Evolutionary conservation across 1,139 yeast genomes (phyloP), one percentile per base, ranked within the genome.

Genomic region (Wickerhamomyces sp.): DNA sequence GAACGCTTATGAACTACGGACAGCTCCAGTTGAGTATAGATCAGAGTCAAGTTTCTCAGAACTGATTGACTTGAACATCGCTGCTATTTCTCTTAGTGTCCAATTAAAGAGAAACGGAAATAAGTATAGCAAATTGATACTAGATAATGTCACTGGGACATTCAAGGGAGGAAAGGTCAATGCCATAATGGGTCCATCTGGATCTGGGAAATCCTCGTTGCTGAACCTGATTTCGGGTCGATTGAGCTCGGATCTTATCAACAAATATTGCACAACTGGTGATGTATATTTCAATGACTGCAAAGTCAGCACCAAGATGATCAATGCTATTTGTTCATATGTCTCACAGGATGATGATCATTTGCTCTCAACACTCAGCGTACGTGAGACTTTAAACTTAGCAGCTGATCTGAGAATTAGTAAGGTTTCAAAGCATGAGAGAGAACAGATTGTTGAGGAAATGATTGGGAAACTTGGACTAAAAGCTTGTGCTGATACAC

Each of bases 161-260:
- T 87, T 88, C 62, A 65, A 69, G 36, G 78, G 86, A 3, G 79
- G 84, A 6, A 52, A 47, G 27, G 72, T 88, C n/a, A 88, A 87
- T 64, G 93, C 86, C 0, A 85, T 88, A 34, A 80, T 88, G 84
- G 96, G 96, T 0, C 95, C 95, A 0, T 85, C 94, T 1, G 95
- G 95, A 0, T 81, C 90, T 7, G 96, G 95, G 4, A 88, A 88
- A 59, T 82, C 94, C 0, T 83, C 95, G 0, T 63, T 87, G 31
- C 66, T 88, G 46, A 87, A 84, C 56, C 68, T 75, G 42, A 68
- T 88, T 37, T 81, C 94, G 13, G 79, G 83, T 26, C 69, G 95
- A 48, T 62, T 83, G 13, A 69, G 72, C 23, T 74, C 83, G 0
- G 66, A 72, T 6, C 68, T 75, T 11, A 13, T 48, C 10, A 66